Conservation (phyloP, 2,329 filamentous ascomycete species). For the Pyrenophora seminiperda region DNA sequence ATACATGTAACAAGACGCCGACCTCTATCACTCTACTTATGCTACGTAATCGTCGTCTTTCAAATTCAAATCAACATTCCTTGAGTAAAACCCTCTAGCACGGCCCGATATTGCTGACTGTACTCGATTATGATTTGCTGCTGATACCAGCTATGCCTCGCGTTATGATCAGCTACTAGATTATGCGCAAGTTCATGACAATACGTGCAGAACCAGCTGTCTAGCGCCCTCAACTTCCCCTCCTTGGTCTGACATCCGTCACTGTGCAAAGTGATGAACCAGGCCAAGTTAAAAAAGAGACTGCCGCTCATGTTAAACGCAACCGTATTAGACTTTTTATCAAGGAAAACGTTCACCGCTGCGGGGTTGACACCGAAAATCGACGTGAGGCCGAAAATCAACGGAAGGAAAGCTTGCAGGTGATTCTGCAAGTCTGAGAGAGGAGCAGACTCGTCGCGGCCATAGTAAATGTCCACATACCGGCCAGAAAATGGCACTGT, state of each 20-base stretch:
- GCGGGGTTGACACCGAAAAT: conserved; percentile 70
- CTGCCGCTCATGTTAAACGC: conserved; percentile 89
- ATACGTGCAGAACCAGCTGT: conserved; percentile 94
- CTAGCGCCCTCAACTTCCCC: conserved; percentile 55
- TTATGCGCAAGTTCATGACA: conserved; percentile 98
- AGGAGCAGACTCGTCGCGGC: conserved; percentile 33
- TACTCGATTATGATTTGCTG: conserved; percentile 48
- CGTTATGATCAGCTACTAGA: conserved; percentile 72
- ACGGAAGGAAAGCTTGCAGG: conserved; percentile 38
- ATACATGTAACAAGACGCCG: background rate
- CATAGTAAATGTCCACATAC: conserved; percentile 46
- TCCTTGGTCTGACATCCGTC: conserved; percentile 29
- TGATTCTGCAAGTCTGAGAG: conserved; percentile 35
- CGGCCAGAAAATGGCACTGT: conserved; percentile 41
- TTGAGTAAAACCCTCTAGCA: conserved; percentile 32
- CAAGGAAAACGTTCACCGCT: conserved; percentile 85
- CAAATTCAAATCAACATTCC: conserved; percentile 20
- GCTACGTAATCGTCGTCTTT: no score
- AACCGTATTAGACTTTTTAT: conserved; percentile 77
- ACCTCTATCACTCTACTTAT: background rate
- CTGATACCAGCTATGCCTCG: conserved; percentile 47
- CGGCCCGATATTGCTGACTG: conserved; percentile 38
- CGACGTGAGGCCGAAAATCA: conserved; percentile 42
- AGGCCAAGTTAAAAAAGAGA: conserved; percentile 92
- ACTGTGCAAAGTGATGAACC: conserved; percentile 78